Base-by-base conservation (phyloP, 345 rosid species). In the Populus davidiana region DNA sequence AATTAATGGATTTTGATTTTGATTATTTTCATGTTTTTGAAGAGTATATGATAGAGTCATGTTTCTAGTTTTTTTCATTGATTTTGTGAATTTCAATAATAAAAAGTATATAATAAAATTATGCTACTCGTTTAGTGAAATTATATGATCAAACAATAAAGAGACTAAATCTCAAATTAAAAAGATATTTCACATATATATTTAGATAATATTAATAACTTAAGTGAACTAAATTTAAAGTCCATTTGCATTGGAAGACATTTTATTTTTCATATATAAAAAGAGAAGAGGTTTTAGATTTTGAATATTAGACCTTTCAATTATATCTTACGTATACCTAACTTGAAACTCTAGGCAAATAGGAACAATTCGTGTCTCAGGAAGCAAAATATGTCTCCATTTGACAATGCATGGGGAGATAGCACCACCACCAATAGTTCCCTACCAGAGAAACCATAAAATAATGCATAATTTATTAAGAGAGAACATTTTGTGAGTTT, bases 321-420 rank as follows among this genome's bases (percentile, higher is more conserved):
- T 10, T 59, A n/a, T 59, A 59, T 10, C 29, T 2, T 59, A 59
- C 16, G 14, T 10, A 59, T 59, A 59, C 16, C 29, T 10, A 59
- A 10, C 63, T 10, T 59, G 63, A 59, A 59, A 6, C 62, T 8
- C 35, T 70, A 70, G 6, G 10, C 10, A 50, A 14, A 35, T 76
- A 56, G 73, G 79, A 49, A 20, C 52, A 49, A 49, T 59, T 50
- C 29, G 5, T 52, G 54, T 27, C 27, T 27, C 18, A 35, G 80
- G 80, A 80, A 75, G 72, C 78, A 59, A 59, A 33, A 38, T 27
- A 6, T 72, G 74, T 73, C 67, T 82, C 69, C 67, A 75, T 25
- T 66, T 3, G 74, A 74, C 78, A 33, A 56, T 5, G 73, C 66
- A 76, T 25, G 11, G 41, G 1, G 23, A 54, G 14, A 56, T 9